phyloP scores from a whole-genome alignment of 345 rosid genomes.

The Eucalyptus guilfoylei region DNA sequence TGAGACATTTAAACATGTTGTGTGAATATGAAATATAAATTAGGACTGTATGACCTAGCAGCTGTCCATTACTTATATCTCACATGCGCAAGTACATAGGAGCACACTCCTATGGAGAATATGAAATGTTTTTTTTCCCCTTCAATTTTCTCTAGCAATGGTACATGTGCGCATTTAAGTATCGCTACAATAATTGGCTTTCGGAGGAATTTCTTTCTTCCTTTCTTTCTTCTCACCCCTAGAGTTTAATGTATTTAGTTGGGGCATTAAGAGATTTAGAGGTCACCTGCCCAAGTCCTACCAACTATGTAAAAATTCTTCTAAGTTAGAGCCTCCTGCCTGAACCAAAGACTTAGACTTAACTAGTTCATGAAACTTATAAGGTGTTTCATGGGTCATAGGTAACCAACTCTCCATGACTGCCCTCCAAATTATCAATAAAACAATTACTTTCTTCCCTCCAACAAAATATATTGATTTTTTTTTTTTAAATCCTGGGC shows the following conservation, averaged over 20 bases:
- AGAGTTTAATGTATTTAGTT: background rate
- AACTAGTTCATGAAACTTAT: background rate
- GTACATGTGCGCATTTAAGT: background rate
- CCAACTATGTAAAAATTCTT: background rate
- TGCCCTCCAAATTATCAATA: background rate
- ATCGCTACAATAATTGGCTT: background rate
- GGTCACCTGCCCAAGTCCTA: background rate
- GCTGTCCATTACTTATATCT: background rate
- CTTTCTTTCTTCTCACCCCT: background rate
- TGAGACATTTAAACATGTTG: background rate
- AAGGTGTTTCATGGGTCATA: background rate
- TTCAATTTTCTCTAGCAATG: background rate
- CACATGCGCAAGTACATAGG: background rate
- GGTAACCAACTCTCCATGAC: background rate
- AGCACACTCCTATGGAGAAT: background rate
- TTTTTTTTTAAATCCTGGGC: background rate
- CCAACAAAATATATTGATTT: background rate
- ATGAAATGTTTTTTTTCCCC: background rate
- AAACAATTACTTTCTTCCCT: background rate
- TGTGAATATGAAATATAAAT: background rate
- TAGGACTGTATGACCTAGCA: background rate
- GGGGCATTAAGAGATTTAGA: background rate
- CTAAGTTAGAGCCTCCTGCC: background rate
- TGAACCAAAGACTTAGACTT: background rate
- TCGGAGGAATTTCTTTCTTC: background rate